phyloP scores from a whole-genome alignment of 495 filamentous ascomycete genomes.

The Xylaria longipes region DNA sequence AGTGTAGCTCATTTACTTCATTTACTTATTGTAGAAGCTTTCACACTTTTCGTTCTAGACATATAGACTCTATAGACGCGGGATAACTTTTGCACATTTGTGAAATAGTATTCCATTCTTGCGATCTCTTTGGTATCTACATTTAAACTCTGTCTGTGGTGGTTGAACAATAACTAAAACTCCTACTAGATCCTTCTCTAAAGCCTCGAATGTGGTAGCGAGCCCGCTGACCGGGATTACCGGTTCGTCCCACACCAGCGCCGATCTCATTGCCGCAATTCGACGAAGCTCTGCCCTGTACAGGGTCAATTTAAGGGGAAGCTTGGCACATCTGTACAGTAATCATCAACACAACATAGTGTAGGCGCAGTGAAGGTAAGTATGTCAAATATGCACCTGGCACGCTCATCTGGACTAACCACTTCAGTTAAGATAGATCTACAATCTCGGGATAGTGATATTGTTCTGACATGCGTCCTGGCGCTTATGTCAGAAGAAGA shows the following conservation, averaged over 20 bases:
- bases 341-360: slow-evolving; percentile 6
- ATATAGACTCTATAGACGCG: background rate
- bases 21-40: background rate
- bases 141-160: background rate
- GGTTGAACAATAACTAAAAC: background rate
- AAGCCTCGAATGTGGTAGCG: background rate
- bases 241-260: background rate
- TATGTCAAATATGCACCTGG: slow-evolving; percentile 12
- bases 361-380: background rate
- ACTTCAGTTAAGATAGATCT: background rate
- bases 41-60: background rate
- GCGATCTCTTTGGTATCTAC: background rate
- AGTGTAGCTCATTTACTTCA: background rate
- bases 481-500: slow-evolving; percentile 1
- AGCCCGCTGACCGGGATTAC: background rate
- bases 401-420: background rate
- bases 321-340: slow-evolving; percentile 17
- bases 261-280: slow-evolving; percentile 1
- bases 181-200: background rate
- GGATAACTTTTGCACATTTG: background rate
- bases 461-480: background rate
- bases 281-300: background rate
- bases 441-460: slow-evolving; percentile 12
- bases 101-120: background rate
- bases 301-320: slow-evolving; percentile 7